Conservation (phyloP, 768 basidiomycete genomes). For the Bullera alba region DNA sequence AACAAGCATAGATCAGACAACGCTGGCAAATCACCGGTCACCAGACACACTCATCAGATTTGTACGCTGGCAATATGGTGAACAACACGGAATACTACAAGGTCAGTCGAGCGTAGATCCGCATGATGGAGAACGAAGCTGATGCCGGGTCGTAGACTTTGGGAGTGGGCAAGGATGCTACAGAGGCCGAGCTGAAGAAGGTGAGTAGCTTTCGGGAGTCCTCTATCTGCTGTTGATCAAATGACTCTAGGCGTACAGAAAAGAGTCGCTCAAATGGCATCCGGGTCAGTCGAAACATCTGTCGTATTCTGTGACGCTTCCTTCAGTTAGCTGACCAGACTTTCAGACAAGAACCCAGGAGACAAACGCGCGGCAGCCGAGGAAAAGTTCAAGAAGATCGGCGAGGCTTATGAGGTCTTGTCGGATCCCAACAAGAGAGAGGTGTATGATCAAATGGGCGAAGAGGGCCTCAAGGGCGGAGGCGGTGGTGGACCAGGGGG, state of each 20-base stretch:
- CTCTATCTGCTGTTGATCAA: neutral
- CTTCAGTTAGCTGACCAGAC: neutral
- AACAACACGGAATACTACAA: conserved; percentile 74
- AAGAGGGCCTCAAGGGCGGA: conserved; percentile 79
- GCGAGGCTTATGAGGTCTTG: conserved; percentile 93
- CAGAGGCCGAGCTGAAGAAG: conserved; percentile 76
- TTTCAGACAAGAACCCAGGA: conserved; percentile 36
- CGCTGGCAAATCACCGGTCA: neutral
- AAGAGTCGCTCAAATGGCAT: conserved; percentile 78
- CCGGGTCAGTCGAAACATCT: conserved; percentile 48
- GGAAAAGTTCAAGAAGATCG: conserved; percentile 89
- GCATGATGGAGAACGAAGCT: neutral
- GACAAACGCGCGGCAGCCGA: conserved; percentile 74
- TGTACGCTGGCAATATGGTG: conserved; percentile 17
- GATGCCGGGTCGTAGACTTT: conserved; percentile 48
- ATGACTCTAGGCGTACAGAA: conserved; percentile 58
- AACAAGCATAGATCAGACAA: neutral
- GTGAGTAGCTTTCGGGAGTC: conserved; percentile 40
- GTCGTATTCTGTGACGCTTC: conserved; percentile 21
- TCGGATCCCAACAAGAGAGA: conserved; percentile 55
- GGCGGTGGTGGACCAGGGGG: conserved; percentile 48
- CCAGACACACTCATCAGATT: neutral
- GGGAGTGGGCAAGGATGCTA: conserved; percentile 64
- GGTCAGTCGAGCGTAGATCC: conserved; percentile 7
- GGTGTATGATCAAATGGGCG: conserved; percentile 83